Percentiles rank a stretch among this genome's conserved stretches.
phyloP scores from a whole-genome alignment of 2,329 filamentous ascomycete genomes.

The Leptoxyphium fumago region DNA sequence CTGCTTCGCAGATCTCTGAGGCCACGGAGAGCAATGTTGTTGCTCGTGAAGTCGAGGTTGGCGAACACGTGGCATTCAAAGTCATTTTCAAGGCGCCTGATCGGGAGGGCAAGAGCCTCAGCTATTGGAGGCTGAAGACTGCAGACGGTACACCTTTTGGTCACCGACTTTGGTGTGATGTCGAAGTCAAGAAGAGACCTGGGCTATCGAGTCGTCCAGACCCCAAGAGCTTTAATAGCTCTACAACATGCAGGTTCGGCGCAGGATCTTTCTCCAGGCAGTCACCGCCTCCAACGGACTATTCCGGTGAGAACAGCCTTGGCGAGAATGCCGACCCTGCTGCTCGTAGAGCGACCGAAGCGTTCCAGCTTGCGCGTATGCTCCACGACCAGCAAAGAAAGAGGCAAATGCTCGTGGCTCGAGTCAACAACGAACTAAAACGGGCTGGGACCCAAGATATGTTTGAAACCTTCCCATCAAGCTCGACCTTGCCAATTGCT shows the following conservation, averaged over 20 bases:
- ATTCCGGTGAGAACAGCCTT: not conserved
- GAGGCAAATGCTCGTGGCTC: constrained; percentile 2
- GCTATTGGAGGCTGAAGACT: constrained; percentile 89
- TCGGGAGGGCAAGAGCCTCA: constrained; percentile 67
- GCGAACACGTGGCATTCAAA: constrained; percentile 65
- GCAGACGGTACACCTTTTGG: constrained; percentile 71
- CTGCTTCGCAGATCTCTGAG: constrained; percentile 57
- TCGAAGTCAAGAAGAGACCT: constrained; percentile 42
- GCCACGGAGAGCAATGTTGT: constrained; percentile 74
- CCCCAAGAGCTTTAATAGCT: not conserved
- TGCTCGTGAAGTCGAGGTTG: constrained; percentile 52
- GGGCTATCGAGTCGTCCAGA: not conserved
- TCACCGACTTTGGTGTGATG: constrained; percentile 88
- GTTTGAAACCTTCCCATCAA: not conserved
- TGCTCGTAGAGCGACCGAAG: too few relatives aligned
- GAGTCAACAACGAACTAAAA: not conserved
- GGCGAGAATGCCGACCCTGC: too few relatives aligned
- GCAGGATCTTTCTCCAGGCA: not conserved
- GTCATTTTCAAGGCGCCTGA: constrained; percentile 69
- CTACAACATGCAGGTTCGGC: not conserved
- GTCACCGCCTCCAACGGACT: not conserved
- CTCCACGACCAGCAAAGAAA: constrained; percentile 1
- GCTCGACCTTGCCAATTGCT: not conserved
- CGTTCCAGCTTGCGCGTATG: not conserved
- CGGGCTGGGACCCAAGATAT: not conserved